Evolutionary conservation across 352 stramenopile genomes (phyloP), one percentile per base, ranked within the genome.

Genomic region (Globisporangium uncinulatum): DNA sequence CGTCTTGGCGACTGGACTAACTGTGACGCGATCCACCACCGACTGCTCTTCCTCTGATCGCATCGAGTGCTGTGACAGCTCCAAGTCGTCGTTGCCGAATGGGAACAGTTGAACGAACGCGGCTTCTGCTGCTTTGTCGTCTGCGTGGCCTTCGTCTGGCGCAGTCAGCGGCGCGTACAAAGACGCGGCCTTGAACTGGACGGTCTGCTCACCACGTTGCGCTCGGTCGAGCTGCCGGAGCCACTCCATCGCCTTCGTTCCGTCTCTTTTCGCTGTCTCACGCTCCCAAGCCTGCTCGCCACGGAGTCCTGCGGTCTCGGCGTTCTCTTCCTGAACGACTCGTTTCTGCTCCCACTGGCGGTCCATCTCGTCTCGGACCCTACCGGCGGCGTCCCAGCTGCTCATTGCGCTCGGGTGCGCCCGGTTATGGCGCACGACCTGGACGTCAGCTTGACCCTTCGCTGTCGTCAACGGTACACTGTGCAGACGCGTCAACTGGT

Each of bases 351-450:
- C 77, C 31, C 58, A 64, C 47, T 66, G 67, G 19, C 60, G 50
- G 47, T 83, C 73, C 55, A 86, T 59, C 19, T 79, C 63, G 8
- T 69, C 59, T 0, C 68, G 68, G 44, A 78, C 75, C 14, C 64
- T 70, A 10, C 61, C 66, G 6, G 79, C 77, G 43, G 84, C 71
- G 3, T 79, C 66, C 0, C 71, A 61, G 15, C 72, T 73, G 34
- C 63, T 75, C 21, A 56, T 43, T 8, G 56, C 61, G 7, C 48
- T 79, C 13, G 66, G 58, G 39, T 85, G 67, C 10, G 54, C 59
- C 6, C 36, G 66, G 51, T 87, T 86, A 60, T 88, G 79, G 11
- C 70, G 62, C 58, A 89, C 63, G 13, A 92, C 66, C 36, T 73
- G 85, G 36, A 87, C 72, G 21, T 62, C 61, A 6, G 65, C 52